These are phyloP conservation scores for Lachnellula willkommii DNA, from an alignment of 2,329 filamentous ascomycete species.

Conservation along the genomic window DNA sequence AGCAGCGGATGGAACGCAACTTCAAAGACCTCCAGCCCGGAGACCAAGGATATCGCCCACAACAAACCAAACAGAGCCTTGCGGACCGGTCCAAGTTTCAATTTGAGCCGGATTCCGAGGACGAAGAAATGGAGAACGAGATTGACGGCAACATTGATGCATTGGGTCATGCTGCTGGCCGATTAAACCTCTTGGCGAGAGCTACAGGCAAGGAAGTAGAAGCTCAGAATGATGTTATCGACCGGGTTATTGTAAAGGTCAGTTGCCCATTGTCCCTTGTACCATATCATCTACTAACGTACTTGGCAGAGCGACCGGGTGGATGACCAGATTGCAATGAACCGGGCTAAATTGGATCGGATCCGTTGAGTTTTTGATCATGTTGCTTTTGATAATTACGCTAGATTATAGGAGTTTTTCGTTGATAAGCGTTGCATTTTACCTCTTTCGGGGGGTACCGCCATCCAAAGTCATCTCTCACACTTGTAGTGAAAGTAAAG, in stretches of 20 bases:
- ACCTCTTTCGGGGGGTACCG: neutral
- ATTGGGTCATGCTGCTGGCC: constrained; percentile 55
- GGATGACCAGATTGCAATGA: constrained; percentile 75
- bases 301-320: constrained; percentile 67
- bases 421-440: neutral
- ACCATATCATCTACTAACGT: constrained; percentile 26
- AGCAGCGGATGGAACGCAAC: constrained; percentile 48
- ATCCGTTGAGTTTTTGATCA: constrained; percentile 22
- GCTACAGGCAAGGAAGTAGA: constrained; percentile 73
- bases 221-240: constrained; percentile 71
- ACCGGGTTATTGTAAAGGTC: constrained; percentile 74
- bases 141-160: constrained; percentile 62
- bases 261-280: constrained; percentile 23
- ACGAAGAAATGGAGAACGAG: constrained; percentile 57
- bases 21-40: constrained; percentile 40
- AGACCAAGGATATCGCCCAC: constrained; percentile 26
- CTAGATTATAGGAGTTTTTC: neutral
- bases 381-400: neutral
- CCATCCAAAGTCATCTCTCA: neutral
- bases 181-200: constrained; percentile 67
- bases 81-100: constrained; percentile 68
- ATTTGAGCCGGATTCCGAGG: constrained; percentile 54
- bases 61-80: constrained; percentile 35
- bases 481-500: neutral
- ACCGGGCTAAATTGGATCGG: constrained; percentile 49